Conservation (phyloP, 305 asterid genomes). For the Ajuga reptans region DNA sequence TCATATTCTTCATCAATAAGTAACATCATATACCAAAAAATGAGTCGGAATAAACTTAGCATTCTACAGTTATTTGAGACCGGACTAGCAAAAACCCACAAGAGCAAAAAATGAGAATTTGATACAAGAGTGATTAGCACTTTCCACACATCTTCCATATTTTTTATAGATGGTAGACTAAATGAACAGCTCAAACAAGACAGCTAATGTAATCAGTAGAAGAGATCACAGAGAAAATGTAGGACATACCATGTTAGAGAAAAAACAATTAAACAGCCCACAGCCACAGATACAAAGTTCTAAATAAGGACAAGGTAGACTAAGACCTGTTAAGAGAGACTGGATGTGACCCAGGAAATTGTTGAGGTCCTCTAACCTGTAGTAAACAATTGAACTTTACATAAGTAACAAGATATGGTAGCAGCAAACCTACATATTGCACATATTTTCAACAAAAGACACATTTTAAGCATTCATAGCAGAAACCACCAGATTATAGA, state of each 20-base stretch:
- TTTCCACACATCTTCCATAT: neutral
- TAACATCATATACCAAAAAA: neutral
- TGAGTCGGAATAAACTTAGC: neutral
- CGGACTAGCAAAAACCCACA: neutral
- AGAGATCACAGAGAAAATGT: neutral
- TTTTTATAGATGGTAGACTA: neutral
- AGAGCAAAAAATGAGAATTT: neutral
- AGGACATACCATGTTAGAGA: neutral
- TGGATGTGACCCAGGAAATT: slow-evolving; percentile 97
- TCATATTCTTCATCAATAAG: too few species aligned
- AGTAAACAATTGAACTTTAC: slow-evolving; percentile 18
- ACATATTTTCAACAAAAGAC: neutral
- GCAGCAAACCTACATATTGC: neutral
- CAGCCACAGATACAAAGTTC: neutral
- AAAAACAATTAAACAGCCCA: neutral
- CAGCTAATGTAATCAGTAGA: too few species aligned
- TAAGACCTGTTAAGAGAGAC: slow-evolving; percentile 88
- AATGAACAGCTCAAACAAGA: neutral
- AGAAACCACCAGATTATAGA: neutral
- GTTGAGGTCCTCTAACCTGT: slow-evolving; percentile 65
- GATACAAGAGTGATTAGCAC: neutral
- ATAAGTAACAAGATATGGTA: slow-evolving; percentile 15
- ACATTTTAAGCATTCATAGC: neutral
- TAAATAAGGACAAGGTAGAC: slow-evolving; percentile 16
- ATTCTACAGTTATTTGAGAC: neutral